Evolutionary conservation across 495 filamentous ascomycete genomes (phyloP).

Genomic region (Eremomyces bilateralis): DNA sequence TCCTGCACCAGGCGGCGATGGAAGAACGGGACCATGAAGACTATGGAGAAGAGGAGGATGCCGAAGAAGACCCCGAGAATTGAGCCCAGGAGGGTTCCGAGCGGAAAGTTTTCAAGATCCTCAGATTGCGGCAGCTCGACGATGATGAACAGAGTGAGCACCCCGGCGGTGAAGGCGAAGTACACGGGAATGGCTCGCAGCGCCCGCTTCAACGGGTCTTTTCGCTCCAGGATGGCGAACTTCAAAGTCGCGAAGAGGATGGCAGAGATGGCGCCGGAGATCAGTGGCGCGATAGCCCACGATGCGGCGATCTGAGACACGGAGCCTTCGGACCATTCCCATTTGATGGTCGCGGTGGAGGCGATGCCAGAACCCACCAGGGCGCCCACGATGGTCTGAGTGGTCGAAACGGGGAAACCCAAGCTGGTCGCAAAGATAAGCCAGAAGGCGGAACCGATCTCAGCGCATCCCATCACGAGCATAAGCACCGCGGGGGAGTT

Average conservation of each 20-base stretch:
- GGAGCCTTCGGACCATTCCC: conserved; percentile 31
- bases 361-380: no score
- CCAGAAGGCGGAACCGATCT: conserved; percentile 31
- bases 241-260: conserved; percentile 43
- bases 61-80: conserved; percentile 36
- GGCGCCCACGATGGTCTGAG: conserved; percentile 38
- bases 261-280: conserved; percentile 34
- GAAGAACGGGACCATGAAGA: conserved; percentile 43
- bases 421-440: conserved; percentile 33
- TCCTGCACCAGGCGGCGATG: conserved; percentile 32
- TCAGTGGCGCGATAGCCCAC: conserved; percentile 39
- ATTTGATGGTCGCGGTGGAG: conserved; percentile 31
- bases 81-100: conserved; percentile 29
- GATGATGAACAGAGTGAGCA: conserved; percentile 43
- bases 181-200: conserved; percentile 38
- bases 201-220: conserved; percentile 22
- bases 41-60: conserved; percentile 26
- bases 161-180: conserved; percentile 34
- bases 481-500: conserved; percentile 32
- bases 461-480: conserved; percentile 40
- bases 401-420: conserved; percentile 35
- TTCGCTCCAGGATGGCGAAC: conserved; percentile 35
- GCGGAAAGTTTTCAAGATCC: conserved; percentile 26
- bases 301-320: conserved; percentile 37
- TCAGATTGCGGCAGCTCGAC: conserved; percentile 27